phyloP scores from a whole-genome alignment of 345 rosid species.

The Crucihimalaya himalaica region DNA sequence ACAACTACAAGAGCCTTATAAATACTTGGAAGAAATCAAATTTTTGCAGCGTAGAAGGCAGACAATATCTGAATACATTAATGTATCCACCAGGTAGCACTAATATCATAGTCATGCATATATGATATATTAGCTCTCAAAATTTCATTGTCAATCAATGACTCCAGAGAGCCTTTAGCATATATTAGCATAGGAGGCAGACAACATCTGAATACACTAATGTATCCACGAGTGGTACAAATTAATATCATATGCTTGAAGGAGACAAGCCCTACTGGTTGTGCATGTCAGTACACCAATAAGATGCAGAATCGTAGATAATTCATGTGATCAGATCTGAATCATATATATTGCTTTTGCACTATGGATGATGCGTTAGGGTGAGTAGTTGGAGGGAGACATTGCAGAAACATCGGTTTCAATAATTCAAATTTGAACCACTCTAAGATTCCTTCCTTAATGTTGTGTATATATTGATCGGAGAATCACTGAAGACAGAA shows the following conservation, averaged over 20 bases:
- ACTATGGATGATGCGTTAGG: background rate
- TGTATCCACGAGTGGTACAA: conserved; percentile 10
- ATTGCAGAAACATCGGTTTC: conserved; percentile 25
- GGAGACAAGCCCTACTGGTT: conserved; percentile 5
- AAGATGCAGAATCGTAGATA: background rate
- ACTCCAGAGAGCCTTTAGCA: too few relatives aligned
- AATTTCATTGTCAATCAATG: too few relatives aligned
- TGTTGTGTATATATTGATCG: conserved; percentile 16
- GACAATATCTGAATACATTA: background rate
- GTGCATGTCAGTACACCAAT: background rate
- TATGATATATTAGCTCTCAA: too few relatives aligned
- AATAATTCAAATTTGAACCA: conserved; percentile 6
- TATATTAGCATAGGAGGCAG: too few relatives aligned
- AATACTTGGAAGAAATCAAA: conserved; percentile 9
- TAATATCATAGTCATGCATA: conserved; percentile 19
- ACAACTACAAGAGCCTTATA: conserved; percentile 2
- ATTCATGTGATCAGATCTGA: conserved; percentile 16
- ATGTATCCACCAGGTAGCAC: conserved; percentile 17
- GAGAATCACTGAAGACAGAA: conserved; percentile 11
- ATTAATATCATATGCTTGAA: conserved; percentile 11
- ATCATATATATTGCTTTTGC: conserved; percentile 4
- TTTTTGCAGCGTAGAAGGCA: background rate
- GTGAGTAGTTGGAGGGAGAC: conserved; percentile 25
- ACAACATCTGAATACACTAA: conserved; percentile 1
- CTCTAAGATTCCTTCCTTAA: background rate